A percentile compares a stretch with the other conserved stretches of the same genome.
These are phyloP conservation scores for Candida khao-thaluensis DNA, from an alignment of 805 yeast genomes.

Conservation along the genomic window DNA sequence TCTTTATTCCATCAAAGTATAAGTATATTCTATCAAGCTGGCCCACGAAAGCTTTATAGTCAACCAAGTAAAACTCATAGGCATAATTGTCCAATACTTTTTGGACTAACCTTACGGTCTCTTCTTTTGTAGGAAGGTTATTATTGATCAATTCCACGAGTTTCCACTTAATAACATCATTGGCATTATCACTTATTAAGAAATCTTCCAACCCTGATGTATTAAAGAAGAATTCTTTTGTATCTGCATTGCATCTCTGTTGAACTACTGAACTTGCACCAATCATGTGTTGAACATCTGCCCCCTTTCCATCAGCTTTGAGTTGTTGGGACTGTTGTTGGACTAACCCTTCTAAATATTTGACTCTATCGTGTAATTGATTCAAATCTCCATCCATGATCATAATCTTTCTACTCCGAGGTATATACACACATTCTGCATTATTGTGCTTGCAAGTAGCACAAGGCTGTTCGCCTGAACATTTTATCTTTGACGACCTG, in stretches of 20 bases:
- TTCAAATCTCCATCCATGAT: constrained; percentile 44
- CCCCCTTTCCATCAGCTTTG: not conserved
- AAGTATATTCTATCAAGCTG: constrained; percentile 15
- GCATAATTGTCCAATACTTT: constrained; percentile 31
- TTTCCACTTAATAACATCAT: constrained; percentile 24
- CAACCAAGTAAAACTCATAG: constrained; percentile 36
- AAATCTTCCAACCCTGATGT: constrained; percentile 22
- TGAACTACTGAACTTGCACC: constrained; percentile 7
- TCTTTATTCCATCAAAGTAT: constrained; percentile 10
- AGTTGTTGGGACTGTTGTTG: not conserved
- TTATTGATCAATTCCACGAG: constrained; percentile 13
- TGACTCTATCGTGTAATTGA: constrained; percentile 31
- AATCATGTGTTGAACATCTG: not conserved
- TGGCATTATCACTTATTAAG: constrained; percentile 27
- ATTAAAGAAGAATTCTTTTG: constrained; percentile 14
- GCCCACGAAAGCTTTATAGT: constrained; percentile 19
- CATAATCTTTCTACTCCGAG: constrained; percentile 40
- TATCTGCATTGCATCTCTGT: constrained; percentile 13
- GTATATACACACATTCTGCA: constrained; percentile 37
- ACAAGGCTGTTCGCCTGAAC: constrained; percentile 44
- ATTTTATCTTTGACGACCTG: constrained; percentile 38
- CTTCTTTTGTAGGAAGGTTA: constrained; percentile 25
- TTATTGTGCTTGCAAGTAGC: constrained; percentile 36
- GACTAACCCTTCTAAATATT: constrained; percentile 23
- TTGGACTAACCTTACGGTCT: constrained; percentile 23